A percentile compares a stretch with the other conserved stretches of the same genome.
Conservation (phyloP, 352 stramenopile genomes). For the Globisporangium solare region DNA sequence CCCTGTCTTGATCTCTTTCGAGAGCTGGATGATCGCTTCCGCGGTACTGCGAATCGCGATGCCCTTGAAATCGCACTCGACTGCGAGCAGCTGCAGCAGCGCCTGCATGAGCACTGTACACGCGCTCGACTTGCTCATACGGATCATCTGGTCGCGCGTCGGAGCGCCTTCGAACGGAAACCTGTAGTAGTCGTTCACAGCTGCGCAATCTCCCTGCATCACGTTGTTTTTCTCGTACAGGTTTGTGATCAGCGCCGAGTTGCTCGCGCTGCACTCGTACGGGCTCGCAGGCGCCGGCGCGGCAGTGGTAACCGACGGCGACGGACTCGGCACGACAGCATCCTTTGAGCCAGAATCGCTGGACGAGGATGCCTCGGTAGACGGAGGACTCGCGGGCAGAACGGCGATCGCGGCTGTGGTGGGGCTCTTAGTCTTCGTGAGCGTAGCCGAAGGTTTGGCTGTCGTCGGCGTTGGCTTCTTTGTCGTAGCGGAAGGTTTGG, state of each 20-base stretch:
- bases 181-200: slow-evolving; percentile 15
- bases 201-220: slow-evolving; percentile 15
- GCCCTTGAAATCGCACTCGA: slow-evolving; percentile 14
- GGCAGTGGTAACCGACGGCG: not conserved
- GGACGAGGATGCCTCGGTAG: not conserved
- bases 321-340: not conserved
- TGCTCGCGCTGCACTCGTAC: slow-evolving; percentile 11
- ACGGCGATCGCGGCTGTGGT: not conserved
- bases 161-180: slow-evolving; percentile 22
- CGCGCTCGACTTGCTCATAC: slow-evolving; percentile 14
- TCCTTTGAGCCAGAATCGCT: not conserved
- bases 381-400: not conserved
- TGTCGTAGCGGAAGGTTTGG: not conserved
- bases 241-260: slow-evolving; percentile 5
- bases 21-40: slow-evolving; percentile 13
- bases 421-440: not conserved
- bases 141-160: slow-evolving; percentile 14
- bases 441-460: not conserved
- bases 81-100: slow-evolving; percentile 13
- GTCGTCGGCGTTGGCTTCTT: not conserved
- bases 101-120: slow-evolving; percentile 15
- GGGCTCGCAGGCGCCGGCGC: not conserved
- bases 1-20: slow-evolving; percentile 6
- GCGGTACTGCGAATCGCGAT: slow-evolving; percentile 18
- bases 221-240: slow-evolving; percentile 21